Conservation (phyloP, 768 basidiomycete genomes). For the Infundibulicybe gibba region DNA sequence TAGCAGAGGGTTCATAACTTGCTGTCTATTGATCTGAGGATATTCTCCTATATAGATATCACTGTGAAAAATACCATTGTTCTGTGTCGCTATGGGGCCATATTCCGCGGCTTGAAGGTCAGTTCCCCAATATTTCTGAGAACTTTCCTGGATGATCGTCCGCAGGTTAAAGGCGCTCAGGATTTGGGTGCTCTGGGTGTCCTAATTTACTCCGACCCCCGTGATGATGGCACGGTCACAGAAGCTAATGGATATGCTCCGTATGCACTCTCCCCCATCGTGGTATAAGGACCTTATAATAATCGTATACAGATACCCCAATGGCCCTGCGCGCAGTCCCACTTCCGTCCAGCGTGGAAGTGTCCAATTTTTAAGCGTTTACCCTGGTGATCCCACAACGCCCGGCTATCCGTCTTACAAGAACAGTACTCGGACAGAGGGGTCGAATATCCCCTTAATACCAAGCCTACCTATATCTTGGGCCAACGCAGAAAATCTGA, state of each 20-base stretch:
- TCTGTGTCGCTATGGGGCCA: conserved; percentile 53
- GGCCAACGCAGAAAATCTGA: conserved; percentile 55
- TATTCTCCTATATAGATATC: conserved; percentile 43
- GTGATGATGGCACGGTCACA: conserved; percentile 64
- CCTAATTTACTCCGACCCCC: conserved; percentile 62
- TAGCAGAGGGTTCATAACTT: conserved; percentile 10
- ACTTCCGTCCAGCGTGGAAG: conserved; percentile 64
- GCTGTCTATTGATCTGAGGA: too few relatives aligned
- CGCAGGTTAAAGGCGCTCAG: conserved; percentile 56
- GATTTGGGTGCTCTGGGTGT: conserved; percentile 59
- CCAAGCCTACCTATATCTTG: conserved; percentile 68
- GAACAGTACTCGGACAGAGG: conserved; percentile 51
- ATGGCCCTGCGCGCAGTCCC: conserved; percentile 65
- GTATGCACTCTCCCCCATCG: conserved; percentile 19
- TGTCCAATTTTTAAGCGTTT: conserved; percentile 59
- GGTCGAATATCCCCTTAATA: conserved; percentile 47
- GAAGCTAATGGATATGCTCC: conserved; percentile 51
- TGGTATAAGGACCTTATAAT: not conserved
- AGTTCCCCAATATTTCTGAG: conserved; percentile 1
- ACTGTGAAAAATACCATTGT: conserved; percentile 57
- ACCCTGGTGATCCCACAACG: conserved; percentile 42
- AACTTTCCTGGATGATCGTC: not conserved
- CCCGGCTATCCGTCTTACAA: conserved; percentile 67
- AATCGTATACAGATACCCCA: conserved; percentile 41
- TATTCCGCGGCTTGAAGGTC: conserved; percentile 71